Evolutionary conservation across 2,329 filamentous ascomycete genomes (phyloP).

Genomic region (Trichoderma pleuroti): DNA sequence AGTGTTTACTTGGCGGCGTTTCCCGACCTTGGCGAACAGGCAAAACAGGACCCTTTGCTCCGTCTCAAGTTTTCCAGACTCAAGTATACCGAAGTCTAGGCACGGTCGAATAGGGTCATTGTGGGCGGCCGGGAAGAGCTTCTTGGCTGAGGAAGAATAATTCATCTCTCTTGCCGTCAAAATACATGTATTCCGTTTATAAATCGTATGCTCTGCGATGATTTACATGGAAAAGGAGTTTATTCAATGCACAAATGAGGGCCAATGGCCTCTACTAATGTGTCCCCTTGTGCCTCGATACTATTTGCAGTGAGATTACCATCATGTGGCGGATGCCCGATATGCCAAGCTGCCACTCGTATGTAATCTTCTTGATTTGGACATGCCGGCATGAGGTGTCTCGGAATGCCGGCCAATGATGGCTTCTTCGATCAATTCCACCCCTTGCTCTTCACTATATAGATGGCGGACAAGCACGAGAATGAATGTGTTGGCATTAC

Average conservation of each 20-base stretch:
- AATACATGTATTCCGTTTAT: no score
- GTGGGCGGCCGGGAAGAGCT: neutral
- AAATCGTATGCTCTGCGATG: no score
- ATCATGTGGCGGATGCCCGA: neutral
- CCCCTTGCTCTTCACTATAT: neutral
- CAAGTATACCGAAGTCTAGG: neutral
- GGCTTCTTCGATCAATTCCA: neutral
- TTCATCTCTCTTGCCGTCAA: neutral
- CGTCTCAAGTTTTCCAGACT: neutral
- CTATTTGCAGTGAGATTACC: fast-evolving
- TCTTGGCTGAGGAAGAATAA: neutral
- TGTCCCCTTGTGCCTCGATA: neutral
- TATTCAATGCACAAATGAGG: no score
- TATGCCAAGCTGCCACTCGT: neutral
- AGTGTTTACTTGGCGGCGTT: neutral
- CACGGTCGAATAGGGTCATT: neutral
- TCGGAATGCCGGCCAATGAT: neutral
- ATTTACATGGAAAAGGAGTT: no score
- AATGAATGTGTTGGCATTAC: neutral
- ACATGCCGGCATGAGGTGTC: neutral
- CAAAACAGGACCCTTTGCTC: neutral
- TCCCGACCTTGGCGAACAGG: neutral
- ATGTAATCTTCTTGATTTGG: neutral
- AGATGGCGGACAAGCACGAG: neutral
- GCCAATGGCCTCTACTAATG: neutral